A percentile compares a stretch with the other conserved stretches of the same genome.
Evolutionary conservation across 164 flowering plant genomes (phyloP).

Genomic region (Piper longum): DNA sequence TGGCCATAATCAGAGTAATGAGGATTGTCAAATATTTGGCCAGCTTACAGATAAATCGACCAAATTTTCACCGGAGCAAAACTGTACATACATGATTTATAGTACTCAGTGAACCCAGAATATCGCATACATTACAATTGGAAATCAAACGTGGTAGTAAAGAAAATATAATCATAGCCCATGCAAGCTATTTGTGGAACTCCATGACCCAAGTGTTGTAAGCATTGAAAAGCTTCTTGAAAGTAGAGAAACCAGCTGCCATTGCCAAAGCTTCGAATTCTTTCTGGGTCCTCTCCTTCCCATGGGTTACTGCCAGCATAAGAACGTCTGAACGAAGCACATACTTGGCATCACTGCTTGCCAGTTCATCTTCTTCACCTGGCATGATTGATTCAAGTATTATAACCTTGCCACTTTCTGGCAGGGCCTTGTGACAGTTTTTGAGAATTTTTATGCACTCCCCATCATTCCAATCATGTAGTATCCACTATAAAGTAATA

Average conservation of each 20-base stretch:
- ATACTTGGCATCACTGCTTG: not conserved
- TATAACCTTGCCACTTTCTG: conserved; percentile 60
- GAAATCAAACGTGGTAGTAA: too few species aligned
- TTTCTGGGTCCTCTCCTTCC: conserved; percentile 53
- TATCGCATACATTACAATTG: too few species aligned
- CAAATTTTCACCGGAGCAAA: too few species aligned
- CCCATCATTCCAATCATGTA: conserved; percentile 85
- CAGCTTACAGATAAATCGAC: too few species aligned
- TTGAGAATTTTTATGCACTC: conserved; percentile 34
- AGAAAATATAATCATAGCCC: too few species aligned
- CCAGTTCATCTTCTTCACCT: not conserved
- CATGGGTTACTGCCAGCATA: conserved; percentile 2
- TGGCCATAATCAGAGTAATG: too few species aligned
- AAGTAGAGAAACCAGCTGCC: conserved; percentile 4
- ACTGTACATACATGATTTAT: too few species aligned
- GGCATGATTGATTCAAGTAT: conserved; percentile 8
- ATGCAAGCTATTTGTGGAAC: not conserved
- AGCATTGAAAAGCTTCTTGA: not conserved
- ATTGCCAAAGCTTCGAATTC: conserved; percentile 43
- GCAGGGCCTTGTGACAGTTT: conserved; percentile 30
- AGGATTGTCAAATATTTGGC: too few species aligned
- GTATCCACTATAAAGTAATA: conserved; percentile 44
- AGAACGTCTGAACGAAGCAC: not conserved
- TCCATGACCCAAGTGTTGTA: conserved; percentile 8
- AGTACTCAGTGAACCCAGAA: too few species aligned